A percentile compares a stretch with the other conserved stretches of the same genome.
Conservation (phyloP, 371 early-diverging fungal species). For the Mucor velutinosus region DNA sequence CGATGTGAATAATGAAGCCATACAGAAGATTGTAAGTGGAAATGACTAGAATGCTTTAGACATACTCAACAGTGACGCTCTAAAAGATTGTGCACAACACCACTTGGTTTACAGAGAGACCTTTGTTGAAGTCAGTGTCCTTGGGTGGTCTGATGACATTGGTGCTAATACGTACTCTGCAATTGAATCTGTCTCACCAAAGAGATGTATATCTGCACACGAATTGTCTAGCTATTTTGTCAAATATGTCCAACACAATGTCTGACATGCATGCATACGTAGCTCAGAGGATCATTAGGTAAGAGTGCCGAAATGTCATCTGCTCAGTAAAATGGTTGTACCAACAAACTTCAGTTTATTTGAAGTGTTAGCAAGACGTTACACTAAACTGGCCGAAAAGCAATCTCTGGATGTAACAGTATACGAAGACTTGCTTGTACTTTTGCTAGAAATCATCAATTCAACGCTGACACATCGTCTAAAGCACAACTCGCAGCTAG, state of each 20-base stretch:
- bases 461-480: slow-evolving; percentile 64
- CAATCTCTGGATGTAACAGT: slow-evolving; percentile 48
- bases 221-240: slow-evolving; percentile 64
- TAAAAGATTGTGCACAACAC: slow-evolving; percentile 60
- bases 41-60: neutral
- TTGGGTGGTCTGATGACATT: slow-evolving; percentile 67
- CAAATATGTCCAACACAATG: slow-evolving; percentile 68
- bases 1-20: slow-evolving; percentile 72
- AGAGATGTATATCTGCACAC: slow-evolving; percentile 76
- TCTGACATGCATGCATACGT: slow-evolving; percentile 71
- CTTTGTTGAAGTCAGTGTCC: slow-evolving; percentile 64
- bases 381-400: slow-evolving; percentile 58
- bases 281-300: slow-evolving; percentile 74
- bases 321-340: neutral
- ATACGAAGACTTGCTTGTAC: slow-evolving; percentile 68
- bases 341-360: slow-evolving; percentile 50
- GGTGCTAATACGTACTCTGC: slow-evolving; percentile 68
- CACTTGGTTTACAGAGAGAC: slow-evolving; percentile 78
- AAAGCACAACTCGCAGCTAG: slow-evolving; percentile 72
- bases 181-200: slow-evolving; percentile 70
- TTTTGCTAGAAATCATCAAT: slow-evolving; percentile 74
- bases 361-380: slow-evolving; percentile 68
- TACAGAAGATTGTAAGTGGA: slow-evolving; percentile 69
- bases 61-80: neutral
- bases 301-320: slow-evolving; percentile 2